Conservation (phyloP, 176 grass and related monocot genomes). For the Hsuehochloa calcarea region DNA sequence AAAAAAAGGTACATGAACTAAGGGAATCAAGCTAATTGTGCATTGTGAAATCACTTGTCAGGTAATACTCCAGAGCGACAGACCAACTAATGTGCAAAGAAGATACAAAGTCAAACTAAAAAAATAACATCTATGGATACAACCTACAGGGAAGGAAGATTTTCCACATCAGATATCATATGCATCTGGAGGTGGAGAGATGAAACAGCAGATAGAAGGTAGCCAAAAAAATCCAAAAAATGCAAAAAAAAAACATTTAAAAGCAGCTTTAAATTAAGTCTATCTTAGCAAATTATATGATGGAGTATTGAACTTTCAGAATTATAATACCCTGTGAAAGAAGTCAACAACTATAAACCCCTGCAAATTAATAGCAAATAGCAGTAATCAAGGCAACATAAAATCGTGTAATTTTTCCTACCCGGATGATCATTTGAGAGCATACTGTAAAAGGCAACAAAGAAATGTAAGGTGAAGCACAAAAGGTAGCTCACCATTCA, state of each 20-base stretch:
- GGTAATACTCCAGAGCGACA: not conserved
- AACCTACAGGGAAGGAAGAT: not conserved
- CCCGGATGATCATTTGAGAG: not conserved
- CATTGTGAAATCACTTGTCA: not conserved
- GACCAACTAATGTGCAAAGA: not conserved
- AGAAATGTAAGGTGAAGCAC: not conserved
- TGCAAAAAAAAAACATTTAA: not conserved
- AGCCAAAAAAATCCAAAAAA: not conserved
- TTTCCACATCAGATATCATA: constrained; percentile 8
- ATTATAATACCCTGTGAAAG: not conserved
- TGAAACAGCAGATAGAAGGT: not conserved
- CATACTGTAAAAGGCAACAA: not conserved
- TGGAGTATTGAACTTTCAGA: not conserved
- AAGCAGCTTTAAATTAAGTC: not conserved
- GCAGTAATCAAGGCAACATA: not conserved
- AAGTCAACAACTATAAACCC: not conserved
- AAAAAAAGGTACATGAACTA: not conserved
- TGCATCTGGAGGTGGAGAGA: not conserved
- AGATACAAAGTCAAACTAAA: not conserved
- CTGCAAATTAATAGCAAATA: not conserved
- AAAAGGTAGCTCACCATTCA: not conserved
- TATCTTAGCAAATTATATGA: not conserved
- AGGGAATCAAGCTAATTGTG: not conserved
- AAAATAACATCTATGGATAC: not conserved
- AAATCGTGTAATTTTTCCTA: not conserved